These are phyloP conservation scores for Colletotrichum sidae DNA, from an alignment of 2,329 filamentous ascomycete species.

Conservation along the genomic window DNA sequence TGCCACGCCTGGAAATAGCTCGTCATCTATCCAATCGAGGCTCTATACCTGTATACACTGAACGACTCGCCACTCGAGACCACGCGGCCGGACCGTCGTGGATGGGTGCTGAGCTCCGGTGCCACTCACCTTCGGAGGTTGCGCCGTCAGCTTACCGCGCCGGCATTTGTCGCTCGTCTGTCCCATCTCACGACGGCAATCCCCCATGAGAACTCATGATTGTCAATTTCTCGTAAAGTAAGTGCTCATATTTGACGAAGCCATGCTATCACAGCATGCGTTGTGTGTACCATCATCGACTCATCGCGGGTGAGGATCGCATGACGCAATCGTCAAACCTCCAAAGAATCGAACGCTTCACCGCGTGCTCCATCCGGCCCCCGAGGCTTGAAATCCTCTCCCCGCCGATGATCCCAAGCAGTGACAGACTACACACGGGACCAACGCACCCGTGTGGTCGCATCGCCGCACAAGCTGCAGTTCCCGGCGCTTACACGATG, in stretches of 20 bases:
- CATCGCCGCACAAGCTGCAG: slow-evolving; percentile 19
- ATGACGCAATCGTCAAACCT: slow-evolving; percentile 10
- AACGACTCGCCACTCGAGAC: background rate
- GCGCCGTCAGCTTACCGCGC: slow-evolving; percentile 32
- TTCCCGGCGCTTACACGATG: slow-evolving; percentile 37
- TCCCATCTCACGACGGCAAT: background rate
- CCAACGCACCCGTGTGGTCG: slow-evolving; percentile 14
- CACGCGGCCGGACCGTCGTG: background rate
- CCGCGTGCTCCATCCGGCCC: background rate
- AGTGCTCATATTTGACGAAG: background rate
- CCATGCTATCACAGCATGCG: background rate
- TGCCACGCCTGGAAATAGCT: too few relatives aligned
- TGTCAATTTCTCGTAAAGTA: too few relatives aligned
- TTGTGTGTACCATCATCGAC: background rate
- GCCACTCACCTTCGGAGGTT: background rate
- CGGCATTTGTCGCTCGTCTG: slow-evolving; percentile 1
- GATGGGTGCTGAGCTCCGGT: background rate
- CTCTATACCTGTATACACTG: background rate
- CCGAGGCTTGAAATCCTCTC: background rate
- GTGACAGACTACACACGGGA: background rate
- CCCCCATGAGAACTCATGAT: background rate
- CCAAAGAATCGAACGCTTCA: slow-evolving; percentile 11
- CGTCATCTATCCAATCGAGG: slow-evolving; percentile 7
- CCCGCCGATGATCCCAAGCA: background rate
- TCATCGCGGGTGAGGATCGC: slow-evolving; percentile 9